Conservation (phyloP, 768 basidiomycete genomes). For the Agaricus blazei region DNA sequence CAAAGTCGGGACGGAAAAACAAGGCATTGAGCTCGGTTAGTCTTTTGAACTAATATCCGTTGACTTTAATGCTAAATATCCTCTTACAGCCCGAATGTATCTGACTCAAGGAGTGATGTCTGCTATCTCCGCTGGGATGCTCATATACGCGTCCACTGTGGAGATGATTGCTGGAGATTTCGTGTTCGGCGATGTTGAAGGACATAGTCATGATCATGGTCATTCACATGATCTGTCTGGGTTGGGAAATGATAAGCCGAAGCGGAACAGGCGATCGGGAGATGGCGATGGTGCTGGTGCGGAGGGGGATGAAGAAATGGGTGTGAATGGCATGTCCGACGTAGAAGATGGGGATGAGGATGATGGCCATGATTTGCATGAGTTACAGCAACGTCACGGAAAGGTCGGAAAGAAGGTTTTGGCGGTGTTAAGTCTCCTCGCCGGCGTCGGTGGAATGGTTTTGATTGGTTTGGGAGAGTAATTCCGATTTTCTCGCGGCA, state of each 20-base stretch:
- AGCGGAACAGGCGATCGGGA: background rate
- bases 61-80: background rate
- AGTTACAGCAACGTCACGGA: constrained; percentile 18
- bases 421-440: constrained; percentile 55
- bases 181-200: constrained; percentile 60
- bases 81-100: constrained; percentile 36
- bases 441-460: constrained; percentile 65
- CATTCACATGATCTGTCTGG: constrained; percentile 7
- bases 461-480: constrained; percentile 45
- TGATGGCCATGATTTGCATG: constrained; percentile 19
- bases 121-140: constrained; percentile 78
- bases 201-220: constrained; percentile 22
- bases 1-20: constrained; percentile 21
- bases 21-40: constrained; percentile 15
- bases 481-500: background rate
- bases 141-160: constrained; percentile 77
- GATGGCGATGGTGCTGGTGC: background rate
- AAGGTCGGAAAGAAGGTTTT: constrained; percentile 37
- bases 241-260: background rate
- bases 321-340: constrained; percentile 4
- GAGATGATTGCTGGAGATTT: constrained; percentile 89
- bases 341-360: constrained; percentile 9
- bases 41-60: constrained; percentile 14
- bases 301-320: background rate
- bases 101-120: constrained; percentile 72